A percentile compares a stretch with the other conserved stretches of the same genome.
Conservation (phyloP, 441 rosid genomes). For the Erodium texanum region DNA sequence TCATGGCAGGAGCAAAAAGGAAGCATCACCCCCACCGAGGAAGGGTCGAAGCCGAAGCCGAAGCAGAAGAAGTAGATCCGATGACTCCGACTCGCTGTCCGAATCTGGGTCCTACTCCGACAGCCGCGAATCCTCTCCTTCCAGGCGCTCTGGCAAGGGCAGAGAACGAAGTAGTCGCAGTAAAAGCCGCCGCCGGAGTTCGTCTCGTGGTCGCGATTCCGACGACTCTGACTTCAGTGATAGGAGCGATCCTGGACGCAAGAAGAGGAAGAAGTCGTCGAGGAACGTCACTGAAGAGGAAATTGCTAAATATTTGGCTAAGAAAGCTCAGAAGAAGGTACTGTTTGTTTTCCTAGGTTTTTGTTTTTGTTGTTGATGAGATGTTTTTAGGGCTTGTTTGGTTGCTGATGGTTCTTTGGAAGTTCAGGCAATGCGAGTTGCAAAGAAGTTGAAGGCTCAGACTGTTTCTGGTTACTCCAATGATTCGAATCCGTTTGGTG, state of each 20-base stretch:
- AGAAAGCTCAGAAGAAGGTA: slow-evolving; percentile 81
- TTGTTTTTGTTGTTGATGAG: not conserved
- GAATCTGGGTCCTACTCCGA: slow-evolving; percentile 1
- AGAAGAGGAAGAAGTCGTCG: slow-evolving; percentile 39
- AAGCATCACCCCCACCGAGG: slow-evolving; percentile 21
- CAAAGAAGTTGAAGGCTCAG: slow-evolving; percentile 70
- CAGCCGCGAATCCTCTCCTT: slow-evolving; percentile 14
- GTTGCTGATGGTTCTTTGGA: slow-evolving; percentile 10
- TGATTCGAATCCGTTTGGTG: slow-evolving; percentile 92
- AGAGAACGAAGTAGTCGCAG: slow-evolving; percentile 28
- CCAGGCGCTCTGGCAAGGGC: slow-evolving; percentile 23
- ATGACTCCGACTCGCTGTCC: slow-evolving; percentile 19
- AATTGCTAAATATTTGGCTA: slow-evolving; percentile 57
- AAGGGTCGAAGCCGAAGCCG: slow-evolving; percentile 16
- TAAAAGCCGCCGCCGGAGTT: slow-evolving; percentile 23
- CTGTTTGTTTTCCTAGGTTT: not conserved
- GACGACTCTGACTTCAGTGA: slow-evolving; percentile 28
- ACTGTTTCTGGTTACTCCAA: slow-evolving; percentile 78
- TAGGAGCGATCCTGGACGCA: slow-evolving; percentile 29
- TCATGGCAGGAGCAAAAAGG: slow-evolving; percentile 21
- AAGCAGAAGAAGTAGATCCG: slow-evolving; percentile 25
- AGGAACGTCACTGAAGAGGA: slow-evolving; percentile 51
- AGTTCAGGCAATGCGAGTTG: slow-evolving; percentile 52
- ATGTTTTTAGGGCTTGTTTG: slow-evolving; percentile 8
- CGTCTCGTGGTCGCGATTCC: slow-evolving; percentile 13